Evolutionary conservation across 2,329 filamentous ascomycete species (phyloP).

Genomic region (Aureobasidium leucospermi): DNA sequence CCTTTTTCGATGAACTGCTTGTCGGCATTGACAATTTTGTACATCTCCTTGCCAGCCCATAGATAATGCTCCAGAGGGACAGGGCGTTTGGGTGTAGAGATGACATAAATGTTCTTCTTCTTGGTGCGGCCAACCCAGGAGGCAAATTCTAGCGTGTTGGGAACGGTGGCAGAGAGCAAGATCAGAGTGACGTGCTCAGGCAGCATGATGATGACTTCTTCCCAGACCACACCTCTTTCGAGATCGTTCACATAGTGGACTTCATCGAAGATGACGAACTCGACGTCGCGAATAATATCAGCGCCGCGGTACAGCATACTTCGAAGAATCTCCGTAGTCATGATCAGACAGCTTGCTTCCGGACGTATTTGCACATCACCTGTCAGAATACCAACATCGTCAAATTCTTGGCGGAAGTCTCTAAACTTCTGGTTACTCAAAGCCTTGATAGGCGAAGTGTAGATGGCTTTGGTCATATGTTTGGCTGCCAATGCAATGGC

Average conservation of each 20-base stretch:
- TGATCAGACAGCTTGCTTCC: constrained; percentile 95
- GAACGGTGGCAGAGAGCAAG: constrained; percentile 88
- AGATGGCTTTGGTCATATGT: constrained; percentile 99
- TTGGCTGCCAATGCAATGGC: constrained; percentile 93
- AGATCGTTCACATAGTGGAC: constrained; percentile 98
- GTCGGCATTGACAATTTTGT: constrained; percentile 89
- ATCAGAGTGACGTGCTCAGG: constrained; percentile 96
- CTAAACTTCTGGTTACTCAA: constrained; percentile 98
- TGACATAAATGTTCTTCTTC: constrained; percentile 98
- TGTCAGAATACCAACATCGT: constrained; percentile 93
- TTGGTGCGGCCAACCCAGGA: constrained; percentile 98
- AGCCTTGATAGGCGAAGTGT: constrained; percentile 97
- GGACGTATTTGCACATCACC: constrained; percentile 97
- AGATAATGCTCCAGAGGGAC: constrained; percentile 93
- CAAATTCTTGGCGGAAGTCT: constrained; percentile 83
- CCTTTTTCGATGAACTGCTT: constrained; percentile 88
- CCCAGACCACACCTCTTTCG: constrained; percentile 95
- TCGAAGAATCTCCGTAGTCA: constrained; percentile 96
- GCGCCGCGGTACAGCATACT: constrained; percentile 98
- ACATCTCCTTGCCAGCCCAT: constrained; percentile 86
- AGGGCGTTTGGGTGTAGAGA: constrained; percentile 90
- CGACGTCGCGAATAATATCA: constrained; percentile 91
- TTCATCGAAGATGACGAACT: constrained; percentile 98
- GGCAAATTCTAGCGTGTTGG: constrained; percentile 95
- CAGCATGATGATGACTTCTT: constrained; percentile 99